A percentile compares a stretch with the other conserved stretches of the same genome.
Conservation (phyloP, 2,329 filamentous ascomycete genomes). For the Fusarium fracticaudum region DNA sequence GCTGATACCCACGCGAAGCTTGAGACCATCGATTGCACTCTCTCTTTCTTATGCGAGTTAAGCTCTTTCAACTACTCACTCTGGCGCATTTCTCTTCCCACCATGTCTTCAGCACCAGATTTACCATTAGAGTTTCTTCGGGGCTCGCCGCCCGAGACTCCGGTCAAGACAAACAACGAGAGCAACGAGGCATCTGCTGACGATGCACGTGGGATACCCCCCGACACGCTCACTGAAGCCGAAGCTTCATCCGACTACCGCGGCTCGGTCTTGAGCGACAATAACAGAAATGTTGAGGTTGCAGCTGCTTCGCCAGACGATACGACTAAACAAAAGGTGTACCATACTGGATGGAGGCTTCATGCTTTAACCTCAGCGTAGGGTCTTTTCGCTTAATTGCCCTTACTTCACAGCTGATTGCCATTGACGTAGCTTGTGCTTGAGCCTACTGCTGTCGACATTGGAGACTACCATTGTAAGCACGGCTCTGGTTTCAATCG, state of each 20-base stretch:
- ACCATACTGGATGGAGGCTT: conserved; percentile 5
- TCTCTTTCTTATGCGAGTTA: not conserved
- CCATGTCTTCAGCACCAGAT: not conserved
- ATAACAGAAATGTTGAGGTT: not conserved
- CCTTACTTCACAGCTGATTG: not conserved
- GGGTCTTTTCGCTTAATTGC: not conserved
- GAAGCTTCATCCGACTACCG: not conserved
- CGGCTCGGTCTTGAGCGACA: not conserved
- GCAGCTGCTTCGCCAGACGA: not conserved
- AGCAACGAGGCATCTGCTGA: not conserved
- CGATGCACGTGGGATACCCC: not conserved
- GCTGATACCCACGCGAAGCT: not conserved
- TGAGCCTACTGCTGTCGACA: conserved; percentile 51
- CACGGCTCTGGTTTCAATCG: conserved; percentile 59
- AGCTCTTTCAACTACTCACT: no score
- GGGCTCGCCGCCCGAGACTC: not conserved
- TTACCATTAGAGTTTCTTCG: not conserved
- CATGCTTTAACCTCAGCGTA: not conserved
- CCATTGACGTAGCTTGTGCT: not conserved
- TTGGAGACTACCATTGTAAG: conserved; percentile 62
- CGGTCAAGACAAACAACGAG: not conserved
- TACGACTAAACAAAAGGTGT: not conserved
- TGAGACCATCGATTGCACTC: no score
- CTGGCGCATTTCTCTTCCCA: not conserved
- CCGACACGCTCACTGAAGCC: not conserved